phyloP scores from a whole-genome alignment of 768 basidiomycete species.

The Gloeostereum incarnatum region DNA sequence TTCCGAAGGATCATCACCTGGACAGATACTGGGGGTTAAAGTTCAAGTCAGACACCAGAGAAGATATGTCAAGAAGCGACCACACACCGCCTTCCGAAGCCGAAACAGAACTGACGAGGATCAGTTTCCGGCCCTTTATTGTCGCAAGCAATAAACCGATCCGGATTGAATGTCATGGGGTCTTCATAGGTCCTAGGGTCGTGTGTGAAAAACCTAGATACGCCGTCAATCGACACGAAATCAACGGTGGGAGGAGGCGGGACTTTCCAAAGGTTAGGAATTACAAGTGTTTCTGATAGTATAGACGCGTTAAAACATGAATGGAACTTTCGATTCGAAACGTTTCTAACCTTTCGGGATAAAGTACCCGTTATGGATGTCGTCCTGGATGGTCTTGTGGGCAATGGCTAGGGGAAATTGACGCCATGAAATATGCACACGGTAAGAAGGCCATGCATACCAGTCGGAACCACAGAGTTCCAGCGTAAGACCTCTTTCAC shows the following conservation, averaged over 20 bases:
- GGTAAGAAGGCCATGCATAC: slow-evolving; percentile 4
- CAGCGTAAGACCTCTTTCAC: slow-evolving; percentile 16
- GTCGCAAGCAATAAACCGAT: slow-evolving; percentile 9
- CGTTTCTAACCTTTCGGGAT: slow-evolving; percentile 20
- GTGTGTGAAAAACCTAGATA: slow-evolving; percentile 16
- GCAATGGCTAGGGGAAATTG: slow-evolving; percentile 18
- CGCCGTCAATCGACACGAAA: slow-evolving; percentile 7
- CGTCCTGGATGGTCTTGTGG: slow-evolving; percentile 17
- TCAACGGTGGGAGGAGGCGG: neutral
- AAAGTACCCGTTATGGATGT: slow-evolving; percentile 13
- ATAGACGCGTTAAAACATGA: too few relatives aligned
- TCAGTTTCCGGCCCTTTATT: slow-evolving; percentile 24
- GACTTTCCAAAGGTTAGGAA: slow-evolving; percentile 15
- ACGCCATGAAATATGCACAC: slow-evolving; percentile 13
- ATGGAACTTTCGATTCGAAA: too few relatives aligned
- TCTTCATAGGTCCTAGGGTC: slow-evolving; percentile 11
- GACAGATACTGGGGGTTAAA: too few relatives aligned
- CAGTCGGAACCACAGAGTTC: slow-evolving; percentile 9
- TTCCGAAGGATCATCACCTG: too few relatives aligned
- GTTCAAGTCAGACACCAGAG: too few relatives aligned
- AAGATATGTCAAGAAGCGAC: too few relatives aligned
- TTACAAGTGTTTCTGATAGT: too few relatives aligned
- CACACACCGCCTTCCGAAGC: slow-evolving; percentile 36
- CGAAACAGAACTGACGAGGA: slow-evolving; percentile 29
- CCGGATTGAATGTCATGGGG: slow-evolving; percentile 14